phyloP scores from a whole-genome alignment of 768 basidiomycete species.

The Amyloporia xantha region DNA sequence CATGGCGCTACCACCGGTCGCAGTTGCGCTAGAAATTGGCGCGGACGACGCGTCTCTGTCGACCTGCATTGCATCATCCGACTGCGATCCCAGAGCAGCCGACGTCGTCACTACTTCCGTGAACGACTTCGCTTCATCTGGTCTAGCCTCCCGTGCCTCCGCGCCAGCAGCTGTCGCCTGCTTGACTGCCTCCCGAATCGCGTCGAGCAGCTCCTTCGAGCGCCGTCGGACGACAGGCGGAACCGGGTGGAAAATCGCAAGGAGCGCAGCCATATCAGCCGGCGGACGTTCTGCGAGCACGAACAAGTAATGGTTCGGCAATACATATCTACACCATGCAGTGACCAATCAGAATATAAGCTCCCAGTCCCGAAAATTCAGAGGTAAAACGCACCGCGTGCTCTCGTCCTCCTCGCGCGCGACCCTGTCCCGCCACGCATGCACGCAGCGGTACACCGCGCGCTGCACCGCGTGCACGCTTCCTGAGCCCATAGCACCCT shows the following conservation, averaged over 20 bases:
- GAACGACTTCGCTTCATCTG: not conserved
- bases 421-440: conserved; percentile 75
- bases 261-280: conserved; percentile 52
- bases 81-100: too few relatives aligned
- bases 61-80: not conserved
- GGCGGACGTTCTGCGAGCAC: conserved; percentile 67
- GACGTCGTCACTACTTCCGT: too few relatives aligned
- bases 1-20: not conserved
- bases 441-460: conserved; percentile 63
- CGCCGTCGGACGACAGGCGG: conserved; percentile 59
- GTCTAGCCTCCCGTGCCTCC: not conserved
- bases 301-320: conserved; percentile 72
- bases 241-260: conserved; percentile 51
- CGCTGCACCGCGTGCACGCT: conserved; percentile 41
- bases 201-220: conserved; percentile 56
- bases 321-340: conserved; percentile 51
- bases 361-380: too few relatives aligned
- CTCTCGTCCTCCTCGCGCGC: conserved; percentile 87
- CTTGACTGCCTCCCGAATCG: conserved; percentile 48
- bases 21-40: not conserved
- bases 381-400: conserved; percentile 43
- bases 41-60: not conserved
- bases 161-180: not conserved
- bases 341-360: not conserved
- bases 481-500: conserved; percentile 13